Conservation (phyloP, 495 filamentous ascomycete genomes). For the Talaromyces nanjingensis region DNA sequence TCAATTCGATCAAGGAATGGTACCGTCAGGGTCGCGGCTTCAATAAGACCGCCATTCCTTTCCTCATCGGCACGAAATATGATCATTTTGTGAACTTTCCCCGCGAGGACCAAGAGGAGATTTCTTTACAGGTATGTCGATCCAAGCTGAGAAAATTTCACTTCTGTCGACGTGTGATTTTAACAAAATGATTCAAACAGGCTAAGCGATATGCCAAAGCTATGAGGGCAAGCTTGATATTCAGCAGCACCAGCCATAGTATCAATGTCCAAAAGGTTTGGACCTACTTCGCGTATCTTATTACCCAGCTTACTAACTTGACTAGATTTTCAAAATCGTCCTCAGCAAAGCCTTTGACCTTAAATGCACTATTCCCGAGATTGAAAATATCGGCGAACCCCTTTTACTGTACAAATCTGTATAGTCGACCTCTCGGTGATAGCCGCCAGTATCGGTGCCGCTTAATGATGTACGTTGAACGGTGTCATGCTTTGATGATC, state of each 20-base stretch:
- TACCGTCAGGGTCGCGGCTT: conserved; percentile 96
- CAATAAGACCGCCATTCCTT: conserved; percentile 98
- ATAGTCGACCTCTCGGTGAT: conserved; percentile 20
- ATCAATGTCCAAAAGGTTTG: conserved; percentile 98
- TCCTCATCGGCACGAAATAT: conserved; percentile 95
- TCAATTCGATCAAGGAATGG: conserved; percentile 99
- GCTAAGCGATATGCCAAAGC: conserved; percentile 94
- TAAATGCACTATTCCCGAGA: conserved; percentile 98
- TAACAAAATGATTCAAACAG: conserved; percentile 32
- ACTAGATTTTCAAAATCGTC: conserved; percentile 98
- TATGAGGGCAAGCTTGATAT: conserved; percentile 95
- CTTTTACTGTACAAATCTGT: conserved; percentile 85
- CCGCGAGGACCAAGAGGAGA: conserved; percentile 94
- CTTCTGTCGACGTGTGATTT: background rate
- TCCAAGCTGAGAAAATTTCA: background rate
- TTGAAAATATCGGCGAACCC: conserved; percentile 96
- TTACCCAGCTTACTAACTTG: conserved; percentile 21
- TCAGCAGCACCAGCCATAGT: conserved; percentile 96
- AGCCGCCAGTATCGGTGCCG: conserved; percentile 10
- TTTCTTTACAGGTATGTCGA: conserved; percentile 73
- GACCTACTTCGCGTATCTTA: background rate
- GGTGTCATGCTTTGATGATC: conserved; percentile 5
- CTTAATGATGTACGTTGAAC: conserved; percentile 31
- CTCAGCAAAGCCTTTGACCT: conserved; percentile 97
- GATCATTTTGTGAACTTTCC: conserved; percentile 99